Percentiles rank a stretch among this genome's conserved stretches.
Evolutionary conservation across 768 basidiomycete genomes (phyloP).

Genomic region (Lactifluus pinguis): DNA sequence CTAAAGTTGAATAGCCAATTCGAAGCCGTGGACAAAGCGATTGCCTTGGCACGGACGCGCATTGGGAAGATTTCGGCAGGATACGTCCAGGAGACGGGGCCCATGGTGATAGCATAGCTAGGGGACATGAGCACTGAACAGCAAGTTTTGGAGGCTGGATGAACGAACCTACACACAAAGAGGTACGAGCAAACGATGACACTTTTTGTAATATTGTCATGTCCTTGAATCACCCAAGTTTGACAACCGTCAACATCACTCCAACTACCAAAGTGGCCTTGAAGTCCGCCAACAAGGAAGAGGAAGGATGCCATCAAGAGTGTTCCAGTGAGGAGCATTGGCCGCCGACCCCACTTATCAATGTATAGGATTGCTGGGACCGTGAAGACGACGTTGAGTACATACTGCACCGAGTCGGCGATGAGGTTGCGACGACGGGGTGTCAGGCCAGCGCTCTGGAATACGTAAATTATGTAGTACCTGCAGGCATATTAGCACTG

Average conservation of each 20-base stretch:
- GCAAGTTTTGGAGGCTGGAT: not conserved
- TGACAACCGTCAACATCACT: slow-evolving; percentile 33
- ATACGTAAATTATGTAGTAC: slow-evolving; percentile 60
- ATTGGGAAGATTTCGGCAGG: slow-evolving; percentile 34
- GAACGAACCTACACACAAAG: slow-evolving; percentile 48
- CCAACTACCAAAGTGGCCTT: slow-evolving; percentile 60
- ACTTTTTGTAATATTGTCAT: slow-evolving; percentile 51
- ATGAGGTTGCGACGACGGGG: slow-evolving; percentile 68
- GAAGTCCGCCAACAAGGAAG: slow-evolving; percentile 68
- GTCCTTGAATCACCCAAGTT: slow-evolving; percentile 54
- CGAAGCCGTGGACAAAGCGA: slow-evolving; percentile 32
- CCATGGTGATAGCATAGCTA: slow-evolving; percentile 48
- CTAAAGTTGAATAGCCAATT: slow-evolving; percentile 41
- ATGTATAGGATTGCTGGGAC: slow-evolving; percentile 51
- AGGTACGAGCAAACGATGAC: slow-evolving; percentile 74
- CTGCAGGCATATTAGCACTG: slow-evolving; percentile 22
- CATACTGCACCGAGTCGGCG: slow-evolving; percentile 57
- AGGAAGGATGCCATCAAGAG: slow-evolving; percentile 69
- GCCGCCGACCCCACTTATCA: slow-evolving; percentile 72
- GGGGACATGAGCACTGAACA: not conserved
- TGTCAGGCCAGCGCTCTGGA: slow-evolving; percentile 69
- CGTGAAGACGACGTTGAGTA: slow-evolving; percentile 34
- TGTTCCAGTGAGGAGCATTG: slow-evolving; percentile 59
- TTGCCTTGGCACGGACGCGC: slow-evolving; percentile 35
- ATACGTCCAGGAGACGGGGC: slow-evolving; percentile 58